These are phyloP conservation scores for Inga oerstediana DNA, from an alignment of 306 rosid genomes.

Conservation along the genomic window DNA sequence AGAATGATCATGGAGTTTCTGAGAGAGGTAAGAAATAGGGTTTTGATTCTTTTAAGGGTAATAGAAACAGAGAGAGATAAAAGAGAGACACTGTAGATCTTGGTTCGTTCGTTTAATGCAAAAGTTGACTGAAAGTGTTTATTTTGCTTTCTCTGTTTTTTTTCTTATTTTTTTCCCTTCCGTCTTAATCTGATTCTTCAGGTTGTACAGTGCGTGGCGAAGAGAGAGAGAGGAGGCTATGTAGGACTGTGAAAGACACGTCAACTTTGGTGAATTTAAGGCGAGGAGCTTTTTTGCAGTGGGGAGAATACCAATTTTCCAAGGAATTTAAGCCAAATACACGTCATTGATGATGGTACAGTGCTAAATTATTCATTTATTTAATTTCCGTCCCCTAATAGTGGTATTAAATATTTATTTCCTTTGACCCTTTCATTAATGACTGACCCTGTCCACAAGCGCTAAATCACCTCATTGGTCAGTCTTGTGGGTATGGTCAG, in stretches of 20 bases:
- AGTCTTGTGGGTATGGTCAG: neutral
- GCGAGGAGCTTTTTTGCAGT: conserved; percentile 2
- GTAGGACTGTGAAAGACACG: conserved; percentile 30
- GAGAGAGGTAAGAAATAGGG: neutral
- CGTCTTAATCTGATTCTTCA: neutral
- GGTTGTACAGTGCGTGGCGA: neutral
- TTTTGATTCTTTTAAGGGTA: conserved; percentile 24
- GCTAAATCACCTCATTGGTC: neutral
- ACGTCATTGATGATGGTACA: neutral
- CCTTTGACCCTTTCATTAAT: neutral
- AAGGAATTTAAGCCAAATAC: neutral
- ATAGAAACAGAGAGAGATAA: neutral
- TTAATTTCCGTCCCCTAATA: neutral
- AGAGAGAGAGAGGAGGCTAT: neutral
- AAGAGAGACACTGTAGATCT: conserved; percentile 23
- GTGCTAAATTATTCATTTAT: neutral
- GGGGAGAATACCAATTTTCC: neutral
- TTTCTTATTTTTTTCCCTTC: neutral
- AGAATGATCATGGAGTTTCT: neutral
- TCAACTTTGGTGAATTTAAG: conserved; percentile 43
- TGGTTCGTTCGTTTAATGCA: conserved; percentile 37
- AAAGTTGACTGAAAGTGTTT: conserved; percentile 37
- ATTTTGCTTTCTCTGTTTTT: neutral
- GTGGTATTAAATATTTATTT: neutral
- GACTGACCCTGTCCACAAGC: neutral